These are phyloP conservation scores for Amanita inopinata DNA, from an alignment of 768 basidiomycete species.

Conservation along the genomic window DNA sequence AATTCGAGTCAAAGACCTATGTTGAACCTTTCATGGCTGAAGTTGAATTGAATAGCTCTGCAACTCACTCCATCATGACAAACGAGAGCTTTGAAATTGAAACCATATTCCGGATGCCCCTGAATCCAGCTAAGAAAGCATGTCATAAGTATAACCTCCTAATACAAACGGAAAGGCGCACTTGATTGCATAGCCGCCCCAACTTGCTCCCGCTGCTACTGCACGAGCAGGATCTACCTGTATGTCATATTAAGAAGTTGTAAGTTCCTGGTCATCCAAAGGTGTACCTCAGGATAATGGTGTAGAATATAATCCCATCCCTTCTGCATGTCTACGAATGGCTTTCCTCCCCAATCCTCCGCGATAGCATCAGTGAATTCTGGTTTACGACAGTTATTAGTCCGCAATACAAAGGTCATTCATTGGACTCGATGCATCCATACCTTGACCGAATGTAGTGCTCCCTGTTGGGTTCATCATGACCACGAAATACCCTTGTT, in stretches of 20 bases:
- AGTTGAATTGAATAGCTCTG: background rate
- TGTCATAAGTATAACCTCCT: constrained; percentile 6
- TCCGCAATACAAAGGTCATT: background rate
- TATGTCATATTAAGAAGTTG: background rate
- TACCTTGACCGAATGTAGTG: constrained; percentile 87
- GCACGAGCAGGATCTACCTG: constrained; percentile 63
- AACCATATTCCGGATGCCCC: constrained; percentile 82
- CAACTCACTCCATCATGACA: constrained; percentile 78
- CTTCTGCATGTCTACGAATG: constrained; percentile 65
- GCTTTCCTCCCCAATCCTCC: constrained; percentile 80
- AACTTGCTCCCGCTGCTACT: constrained; percentile 74
- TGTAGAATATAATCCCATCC: constrained; percentile 68
- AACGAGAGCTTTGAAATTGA: constrained; percentile 85
- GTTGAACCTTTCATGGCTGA: background rate
- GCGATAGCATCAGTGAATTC: constrained; percentile 76
- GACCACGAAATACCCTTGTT: constrained; percentile 83
- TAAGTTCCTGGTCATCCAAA: background rate
- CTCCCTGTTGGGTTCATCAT: constrained; percentile 91
- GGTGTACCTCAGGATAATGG: constrained; percentile 54
- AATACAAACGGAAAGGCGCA: constrained; percentile 20
- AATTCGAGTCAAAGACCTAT: constrained; percentile 66
- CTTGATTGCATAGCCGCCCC: constrained; percentile 89
- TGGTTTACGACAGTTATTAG: constrained; percentile 16
- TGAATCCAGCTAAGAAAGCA: constrained; percentile 72
- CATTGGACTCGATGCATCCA: constrained; percentile 2